phyloP scores from a whole-genome alignment of 164 flowering plant species.

The Kingdonia uniflora region DNA sequence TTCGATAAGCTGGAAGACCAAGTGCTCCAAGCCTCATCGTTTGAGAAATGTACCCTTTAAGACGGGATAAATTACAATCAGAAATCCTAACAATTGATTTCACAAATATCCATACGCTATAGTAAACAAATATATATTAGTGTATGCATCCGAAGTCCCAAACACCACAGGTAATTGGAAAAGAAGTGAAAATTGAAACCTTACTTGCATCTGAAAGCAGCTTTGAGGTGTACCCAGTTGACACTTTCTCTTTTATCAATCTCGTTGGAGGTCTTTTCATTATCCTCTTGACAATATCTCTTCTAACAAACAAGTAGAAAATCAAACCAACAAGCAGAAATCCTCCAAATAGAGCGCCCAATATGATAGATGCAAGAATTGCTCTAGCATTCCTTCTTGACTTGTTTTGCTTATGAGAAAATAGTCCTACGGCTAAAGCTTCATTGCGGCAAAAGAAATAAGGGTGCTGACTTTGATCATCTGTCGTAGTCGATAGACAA shows the following conservation, averaged over 20 bases:
- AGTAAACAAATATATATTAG: too few relatives aligned
- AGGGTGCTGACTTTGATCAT: conserved; percentile 48
- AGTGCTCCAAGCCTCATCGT: conserved; percentile 69
- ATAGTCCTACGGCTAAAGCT: conserved; percentile 86
- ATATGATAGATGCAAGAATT: conserved; percentile 32
- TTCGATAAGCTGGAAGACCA: conserved; percentile 76
- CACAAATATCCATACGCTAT: too few relatives aligned
- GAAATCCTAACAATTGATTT: not conserved
- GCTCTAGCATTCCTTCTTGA: conserved; percentile 27
- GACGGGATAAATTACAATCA: not conserved
- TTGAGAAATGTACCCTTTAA: conserved; percentile 77
- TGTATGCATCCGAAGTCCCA: too few relatives aligned
- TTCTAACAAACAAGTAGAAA: conserved; percentile 30
- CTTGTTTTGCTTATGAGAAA: conserved; percentile 32
- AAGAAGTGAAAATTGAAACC: conserved; percentile 12
- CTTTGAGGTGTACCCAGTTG: conserved; percentile 64
- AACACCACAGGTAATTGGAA: not conserved
- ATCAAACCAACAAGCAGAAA: conserved; percentile 28
- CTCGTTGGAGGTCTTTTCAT: conserved; percentile 27
- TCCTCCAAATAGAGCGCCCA: conserved; percentile 43
- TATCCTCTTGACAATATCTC: conserved; percentile 19
- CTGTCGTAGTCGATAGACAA: conserved; percentile 33
- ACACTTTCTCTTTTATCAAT: conserved; percentile 40
- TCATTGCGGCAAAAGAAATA: conserved; percentile 62
- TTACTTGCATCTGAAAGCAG: conserved; percentile 83